These are phyloP conservation scores for Mycena floridula DNA, from an alignment of 768 basidiomycete genomes.

Conservation along the genomic window DNA sequence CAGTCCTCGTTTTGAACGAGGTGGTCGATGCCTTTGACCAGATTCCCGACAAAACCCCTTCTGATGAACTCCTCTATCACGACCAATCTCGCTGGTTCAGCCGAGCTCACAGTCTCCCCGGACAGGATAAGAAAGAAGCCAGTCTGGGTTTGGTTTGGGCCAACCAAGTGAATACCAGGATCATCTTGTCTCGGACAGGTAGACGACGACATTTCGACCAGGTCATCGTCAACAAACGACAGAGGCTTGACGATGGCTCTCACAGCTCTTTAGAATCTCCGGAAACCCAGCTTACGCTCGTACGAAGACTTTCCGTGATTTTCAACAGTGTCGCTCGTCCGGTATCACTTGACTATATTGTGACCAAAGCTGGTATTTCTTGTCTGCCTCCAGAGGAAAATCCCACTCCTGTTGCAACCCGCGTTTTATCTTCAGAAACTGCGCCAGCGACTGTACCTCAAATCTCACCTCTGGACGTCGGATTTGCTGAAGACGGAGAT, in stretches of 20 bases:
- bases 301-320: constrained; percentile 71
- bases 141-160: constrained; percentile 89
- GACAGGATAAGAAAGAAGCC: constrained; percentile 68
- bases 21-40: constrained; percentile 72
- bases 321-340: constrained; percentile 59
- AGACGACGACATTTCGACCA: constrained; percentile 52
- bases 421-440: constrained; percentile 9
- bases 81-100: constrained; percentile 76
- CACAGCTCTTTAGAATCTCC: constrained; percentile 1
- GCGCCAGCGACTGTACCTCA: constrained; percentile 5
- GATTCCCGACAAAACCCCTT: constrained; percentile 1
- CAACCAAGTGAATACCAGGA: constrained; percentile 81
- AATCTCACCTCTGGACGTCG: constrained; percentile 30
- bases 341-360: constrained; percentile 67
- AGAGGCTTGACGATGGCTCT: constrained; percentile 6
- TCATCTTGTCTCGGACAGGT: constrained; percentile 77
- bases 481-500: constrained; percentile 21
- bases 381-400: constrained; percentile 17
- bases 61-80: constrained; percentile 49
- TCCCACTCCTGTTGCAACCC: constrained; percentile 7
- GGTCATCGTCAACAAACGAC: constrained; percentile 18
- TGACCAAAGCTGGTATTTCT: constrained; percentile 55
- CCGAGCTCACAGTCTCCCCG: constrained; percentile 51
- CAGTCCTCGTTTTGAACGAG: constrained; percentile 84
- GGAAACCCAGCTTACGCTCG: constrained; percentile 36